Conservation (phyloP, 768 basidiomycete genomes). For the Gymnopilus dilepis region DNA sequence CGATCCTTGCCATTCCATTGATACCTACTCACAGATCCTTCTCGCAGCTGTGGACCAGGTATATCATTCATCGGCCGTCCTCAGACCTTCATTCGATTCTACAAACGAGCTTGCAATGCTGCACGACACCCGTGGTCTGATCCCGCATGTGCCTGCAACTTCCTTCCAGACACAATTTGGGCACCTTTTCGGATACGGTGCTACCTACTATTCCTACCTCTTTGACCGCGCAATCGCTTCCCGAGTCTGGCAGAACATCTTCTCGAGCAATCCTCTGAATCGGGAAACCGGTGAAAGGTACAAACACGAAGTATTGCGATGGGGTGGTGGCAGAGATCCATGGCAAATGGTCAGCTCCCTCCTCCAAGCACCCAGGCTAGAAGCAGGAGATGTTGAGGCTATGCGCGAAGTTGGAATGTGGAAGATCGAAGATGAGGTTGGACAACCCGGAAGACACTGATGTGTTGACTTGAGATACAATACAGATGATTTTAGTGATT, state of each 20-base stretch:
- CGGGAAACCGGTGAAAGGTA: conserved; percentile 82
- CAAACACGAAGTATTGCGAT: conserved; percentile 73
- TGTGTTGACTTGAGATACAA: not conserved
- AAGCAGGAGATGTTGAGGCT: conserved; percentile 73
- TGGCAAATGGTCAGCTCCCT: conserved; percentile 90
- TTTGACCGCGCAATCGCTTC: conserved; percentile 97
- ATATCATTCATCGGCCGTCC: conserved; percentile 78
- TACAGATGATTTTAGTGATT: not conserved
- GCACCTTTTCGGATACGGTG: conserved; percentile 95
- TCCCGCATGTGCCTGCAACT: conserved; percentile 84
- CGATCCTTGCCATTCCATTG: conserved; percentile 82
- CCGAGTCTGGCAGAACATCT: conserved; percentile 84
- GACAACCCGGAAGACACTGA: conserved; percentile 64
- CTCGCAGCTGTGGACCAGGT: conserved; percentile 88
- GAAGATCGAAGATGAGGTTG: conserved; percentile 80
- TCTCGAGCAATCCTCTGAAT: conserved; percentile 67
- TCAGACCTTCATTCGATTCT: conserved; percentile 69
- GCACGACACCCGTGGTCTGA: conserved; percentile 71
- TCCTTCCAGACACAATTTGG: conserved; percentile 97
- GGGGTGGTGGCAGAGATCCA: conserved; percentile 91
- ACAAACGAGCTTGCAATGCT: conserved; percentile 68
- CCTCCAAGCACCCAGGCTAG: conserved; percentile 67
- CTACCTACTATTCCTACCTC: conserved; percentile 97
- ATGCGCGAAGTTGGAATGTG: conserved; percentile 93
- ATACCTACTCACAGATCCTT: conserved; percentile 89